Base-by-base conservation (phyloP, 2,329 filamentous ascomycete genomes). In the Fusarium lyarnte region DNA sequence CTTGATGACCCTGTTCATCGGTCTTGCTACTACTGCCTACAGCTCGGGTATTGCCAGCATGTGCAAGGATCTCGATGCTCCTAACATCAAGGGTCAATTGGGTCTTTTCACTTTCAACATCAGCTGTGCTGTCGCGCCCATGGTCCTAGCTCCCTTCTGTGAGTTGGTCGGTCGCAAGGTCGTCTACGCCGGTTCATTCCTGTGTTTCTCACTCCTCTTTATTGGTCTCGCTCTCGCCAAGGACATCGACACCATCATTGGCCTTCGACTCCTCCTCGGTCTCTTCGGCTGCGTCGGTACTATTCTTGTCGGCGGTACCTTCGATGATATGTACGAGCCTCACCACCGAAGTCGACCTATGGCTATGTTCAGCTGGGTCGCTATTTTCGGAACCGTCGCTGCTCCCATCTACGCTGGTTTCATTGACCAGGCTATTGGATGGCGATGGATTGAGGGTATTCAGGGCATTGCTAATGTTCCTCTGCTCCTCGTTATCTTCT, bases 311-410 rank as follows among this genome's bases (percentile, higher is more conserved):
- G 73, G 73, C 4, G 73, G 73, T 31, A 75, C 73, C 12, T 75
- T 75, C 5, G 73, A 75, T 43, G 73, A 75, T 16, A 75, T 75
- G 73, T 75, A 75, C 46, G 73, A 75, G 36, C 73, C 73, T 58
- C 73, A 72, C 16, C 67, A 74, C 6, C 62, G 73, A 9, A 72
- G 73, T 54, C 70, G 73, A 2, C 73, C 73, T 17, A 75, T 75
- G 73, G 73, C 73, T 8, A 75, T 75, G 73, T 75, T 75, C 36
- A 75, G 73, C 12, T 75, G 60, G 39, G 70, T 75, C 21, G 73
- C 73, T 8, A 75, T 75, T 7, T 75, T 75, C 21, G 73, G 73
- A n/a, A 74, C 72, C 11, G 72, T 74, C 6, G 72, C 61, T 6
- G 72, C 72, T 13, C 72, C 72, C 10, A 65, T 74, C 52, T 74